Percentiles rank a stretch among this genome's conserved stretches.
Evolutionary conservation across 345 rosid species (phyloP).

Genomic region (Boechera retrofracta): DNA sequence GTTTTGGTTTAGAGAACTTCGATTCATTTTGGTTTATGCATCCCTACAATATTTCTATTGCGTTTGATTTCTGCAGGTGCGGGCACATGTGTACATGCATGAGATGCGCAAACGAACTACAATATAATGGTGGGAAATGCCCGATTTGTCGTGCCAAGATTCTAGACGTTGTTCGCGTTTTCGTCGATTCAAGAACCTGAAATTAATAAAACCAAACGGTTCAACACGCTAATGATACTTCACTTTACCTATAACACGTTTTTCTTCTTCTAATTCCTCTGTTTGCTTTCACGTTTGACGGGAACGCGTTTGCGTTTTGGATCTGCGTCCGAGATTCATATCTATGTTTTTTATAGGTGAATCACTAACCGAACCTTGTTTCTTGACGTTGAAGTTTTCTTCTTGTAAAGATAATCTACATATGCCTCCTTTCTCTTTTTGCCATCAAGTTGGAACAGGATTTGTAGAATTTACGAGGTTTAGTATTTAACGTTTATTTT

Average conservation of each 20-base stretch:
- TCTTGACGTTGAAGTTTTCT: slow-evolving; percentile 25
- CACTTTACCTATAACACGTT: neutral
- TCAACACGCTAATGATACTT: slow-evolving; percentile 22
- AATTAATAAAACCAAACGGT: neutral
- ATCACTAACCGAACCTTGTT: slow-evolving; percentile 20
- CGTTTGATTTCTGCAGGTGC: slow-evolving; percentile 55
- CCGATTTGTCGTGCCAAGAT: slow-evolving; percentile 80
- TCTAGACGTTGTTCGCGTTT: slow-evolving; percentile 75
- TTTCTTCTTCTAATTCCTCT: neutral
- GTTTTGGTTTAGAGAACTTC: neutral
- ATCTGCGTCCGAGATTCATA: slow-evolving; percentile 25
- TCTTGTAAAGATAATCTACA: slow-evolving; percentile 30
- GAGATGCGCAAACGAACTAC: slow-evolving; percentile 75
- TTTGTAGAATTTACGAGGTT: slow-evolving; percentile 33
- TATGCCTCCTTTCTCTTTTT: slow-evolving; percentile 30
- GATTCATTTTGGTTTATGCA: neutral
- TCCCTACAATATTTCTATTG: neutral
- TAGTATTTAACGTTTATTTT: slow-evolving; percentile 12
- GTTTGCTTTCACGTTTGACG: slow-evolving; percentile 20
- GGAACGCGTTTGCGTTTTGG: slow-evolving; percentile 34
- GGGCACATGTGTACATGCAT: slow-evolving; percentile 94
- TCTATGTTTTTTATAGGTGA: slow-evolving; percentile 18
- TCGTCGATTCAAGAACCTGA: slow-evolving; percentile 48
- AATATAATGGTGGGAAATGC: slow-evolving; percentile 66
- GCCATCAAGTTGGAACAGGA: slow-evolving; percentile 20